Conservation (phyloP, 2,329 filamentous ascomycete genomes). For the Cryphonectria carpinicola region DNA sequence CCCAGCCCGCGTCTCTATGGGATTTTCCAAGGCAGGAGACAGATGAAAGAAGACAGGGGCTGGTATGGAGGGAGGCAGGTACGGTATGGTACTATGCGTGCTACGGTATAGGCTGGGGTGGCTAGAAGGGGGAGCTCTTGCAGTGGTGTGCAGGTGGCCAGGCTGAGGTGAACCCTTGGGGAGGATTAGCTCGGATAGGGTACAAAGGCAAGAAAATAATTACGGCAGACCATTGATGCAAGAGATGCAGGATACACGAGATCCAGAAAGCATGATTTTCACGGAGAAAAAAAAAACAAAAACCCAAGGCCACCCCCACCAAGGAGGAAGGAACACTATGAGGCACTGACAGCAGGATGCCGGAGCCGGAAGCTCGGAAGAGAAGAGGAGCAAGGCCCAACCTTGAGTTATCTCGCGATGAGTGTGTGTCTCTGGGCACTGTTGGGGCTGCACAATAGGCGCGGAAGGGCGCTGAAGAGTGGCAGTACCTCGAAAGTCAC, state of each 20-base stretch:
- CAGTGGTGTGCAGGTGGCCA: neutral
- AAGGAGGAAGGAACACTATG: neutral
- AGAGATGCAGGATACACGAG: constrained; percentile 25
- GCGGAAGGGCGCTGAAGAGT: neutral
- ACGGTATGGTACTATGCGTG: neutral
- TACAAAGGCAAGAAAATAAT: constrained; percentile 23
- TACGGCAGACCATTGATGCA: constrained; percentile 19
- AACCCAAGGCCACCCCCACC: too few relatives aligned
- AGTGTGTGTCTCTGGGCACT: neutral
- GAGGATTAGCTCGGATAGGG: neutral
- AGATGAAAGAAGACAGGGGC: neutral
- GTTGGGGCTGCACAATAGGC: neutral
- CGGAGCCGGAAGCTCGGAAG: constrained; percentile 3
- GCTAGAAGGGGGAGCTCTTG: neutral
- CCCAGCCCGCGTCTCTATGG: neutral
- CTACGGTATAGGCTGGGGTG: constrained; percentile 3
- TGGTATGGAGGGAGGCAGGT: neutral
- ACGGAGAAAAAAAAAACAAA: constrained; percentile 1
- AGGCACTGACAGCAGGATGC: neutral
- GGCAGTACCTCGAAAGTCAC: neutral
- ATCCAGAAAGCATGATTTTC: constrained; percentile 18
- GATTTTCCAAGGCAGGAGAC: neutral
- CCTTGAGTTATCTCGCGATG: neutral
- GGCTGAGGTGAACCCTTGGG: neutral
- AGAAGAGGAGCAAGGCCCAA: neutral